Evolutionary conservation across 495 filamentous ascomycete genomes (phyloP), one percentile per base, ranked within the genome.

Genomic region (Podospora pseudoanserina): DNA sequence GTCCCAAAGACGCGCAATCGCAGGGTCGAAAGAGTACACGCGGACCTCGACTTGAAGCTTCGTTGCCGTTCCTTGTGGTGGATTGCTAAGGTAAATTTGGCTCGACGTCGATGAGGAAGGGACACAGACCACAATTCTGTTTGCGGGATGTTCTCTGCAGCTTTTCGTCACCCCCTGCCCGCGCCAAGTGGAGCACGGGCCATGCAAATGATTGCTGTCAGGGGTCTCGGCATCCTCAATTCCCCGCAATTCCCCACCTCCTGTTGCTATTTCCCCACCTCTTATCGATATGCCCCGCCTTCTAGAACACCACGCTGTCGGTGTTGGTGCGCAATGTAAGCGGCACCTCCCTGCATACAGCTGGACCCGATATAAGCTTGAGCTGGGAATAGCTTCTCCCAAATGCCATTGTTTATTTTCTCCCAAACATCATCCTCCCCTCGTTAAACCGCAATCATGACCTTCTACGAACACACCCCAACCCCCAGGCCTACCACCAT

Each of bases 401-500:
- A 3, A 13, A 49, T 13, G 9, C 15, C 39, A 49, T 49, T 49
- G 9, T 49, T 49, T 18, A 49, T 11, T 49, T 49, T 49, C 7
- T 11, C 15, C 15, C 39, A 16, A 49, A 49, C 39, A 49, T 13
- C 39, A 49, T 49, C 15, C 9, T 49, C 1, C 20, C 55, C 4
- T 11, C 15, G 4, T 23, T 15, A 7, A 7, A 13, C 23, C 19
- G 0, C 23, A 54, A 44, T 44, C 58, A 66, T 70, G 64, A 55
- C 64, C 58, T 18, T 70, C 20, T 32, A 53, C 53, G 64, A 63
- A 19, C 59, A 66, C 34, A 23, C 55, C 5, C 59, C 27, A 7
- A 16, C 2, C 23, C 59, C 59, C 23, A 61, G 16, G 1, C 28
- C 59, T 0, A 26, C 19, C 23, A 26, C 55, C 55, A 19, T 58